phyloP scores from a whole-genome alignment of 495 filamentous ascomycete species.

The Hypoxylon lienhwacheense region DNA sequence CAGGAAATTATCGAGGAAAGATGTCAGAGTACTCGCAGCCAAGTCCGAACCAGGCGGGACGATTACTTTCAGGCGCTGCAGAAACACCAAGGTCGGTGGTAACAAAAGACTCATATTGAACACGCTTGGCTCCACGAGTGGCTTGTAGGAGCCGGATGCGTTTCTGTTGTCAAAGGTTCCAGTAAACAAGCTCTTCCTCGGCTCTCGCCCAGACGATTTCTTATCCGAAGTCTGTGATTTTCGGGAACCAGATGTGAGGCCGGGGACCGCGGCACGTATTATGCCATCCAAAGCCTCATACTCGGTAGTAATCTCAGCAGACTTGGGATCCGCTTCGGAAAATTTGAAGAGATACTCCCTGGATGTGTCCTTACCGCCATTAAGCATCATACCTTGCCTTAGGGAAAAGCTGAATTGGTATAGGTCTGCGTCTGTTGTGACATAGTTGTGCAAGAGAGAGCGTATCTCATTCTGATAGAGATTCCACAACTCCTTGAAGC shows the following conservation, averaged over 20 bases:
- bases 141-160: constrained; percentile 58
- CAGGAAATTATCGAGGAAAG: constrained; percentile 96
- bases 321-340: constrained; percentile 76
- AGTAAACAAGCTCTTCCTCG: constrained; percentile 52
- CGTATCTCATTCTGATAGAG: constrained; percentile 75
- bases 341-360: constrained; percentile 91
- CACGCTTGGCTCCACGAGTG: constrained; percentile 87
- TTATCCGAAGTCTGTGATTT: constrained; percentile 54
- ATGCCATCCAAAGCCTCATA: constrained; percentile 90
- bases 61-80: constrained; percentile 87
- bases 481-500: constrained; percentile 94
- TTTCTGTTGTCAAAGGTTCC: constrained; percentile 69
- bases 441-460: constrained; percentile 91
- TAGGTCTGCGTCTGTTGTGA: constrained; percentile 86
- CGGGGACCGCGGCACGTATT: constrained; percentile 85
- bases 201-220: constrained; percentile 42
- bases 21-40: constrained; percentile 82
- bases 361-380: constrained; percentile 59
- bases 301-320: constrained; percentile 72
- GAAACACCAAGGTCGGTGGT: constrained; percentile 89
- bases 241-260: constrained; percentile 80
- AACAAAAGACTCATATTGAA: constrained; percentile 97
- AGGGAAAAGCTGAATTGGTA: constrained; percentile 56
- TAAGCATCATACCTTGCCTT: constrained; percentile 43
- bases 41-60: constrained; percentile 85